These are phyloP conservation scores for Cryomyces minteri DNA, from an alignment of 495 filamentous ascomycete genomes.

Conservation along the genomic window DNA sequence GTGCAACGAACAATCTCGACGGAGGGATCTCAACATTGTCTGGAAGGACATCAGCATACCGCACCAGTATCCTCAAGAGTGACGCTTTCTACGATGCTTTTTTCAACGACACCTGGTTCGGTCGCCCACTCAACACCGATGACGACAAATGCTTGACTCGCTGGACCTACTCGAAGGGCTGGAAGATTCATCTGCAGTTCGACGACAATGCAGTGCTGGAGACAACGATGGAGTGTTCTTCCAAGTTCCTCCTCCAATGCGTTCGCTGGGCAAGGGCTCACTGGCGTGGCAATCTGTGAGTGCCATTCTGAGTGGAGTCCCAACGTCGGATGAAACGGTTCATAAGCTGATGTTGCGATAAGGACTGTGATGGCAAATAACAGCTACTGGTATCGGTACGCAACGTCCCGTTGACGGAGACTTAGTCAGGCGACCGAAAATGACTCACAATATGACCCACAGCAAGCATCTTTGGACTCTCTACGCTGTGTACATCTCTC, in stretches of 20 bases:
- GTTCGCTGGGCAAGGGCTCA: conserved; percentile 68
- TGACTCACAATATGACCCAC: too few relatives aligned
- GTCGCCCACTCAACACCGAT: conserved; percentile 57
- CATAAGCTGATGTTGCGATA: too few relatives aligned
- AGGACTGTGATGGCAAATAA: too few relatives aligned
- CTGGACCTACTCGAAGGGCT: conserved; percentile 57
- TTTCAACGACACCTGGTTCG: conserved; percentile 51
- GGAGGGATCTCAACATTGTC: conserved; percentile 10
- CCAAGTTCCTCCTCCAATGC: conserved; percentile 60
- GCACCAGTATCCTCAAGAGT: conserved; percentile 8
- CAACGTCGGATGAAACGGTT: too few relatives aligned
- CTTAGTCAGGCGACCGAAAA: too few relatives aligned
- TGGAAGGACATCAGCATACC: conserved; percentile 6
- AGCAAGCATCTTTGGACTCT: too few relatives aligned
- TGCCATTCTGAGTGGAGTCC: too few relatives aligned
- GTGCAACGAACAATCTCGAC: conserved; percentile 10
- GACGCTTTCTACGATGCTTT: conserved; percentile 29
- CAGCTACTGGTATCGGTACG: too few relatives aligned
- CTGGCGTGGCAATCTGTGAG: conserved; percentile 53
- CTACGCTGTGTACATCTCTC: conserved; percentile 58
- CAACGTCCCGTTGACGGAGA: too few relatives aligned
- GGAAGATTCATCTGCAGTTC: conserved; percentile 65
- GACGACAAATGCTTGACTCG: conserved; percentile 76
- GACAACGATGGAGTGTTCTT: conserved; percentile 58
- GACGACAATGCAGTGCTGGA: conserved; percentile 52